Evolutionary conservation across 306 rosid species (phyloP), one percentile per base, ranked within the genome.

Genomic region (Echinosophora koreensis): DNA sequence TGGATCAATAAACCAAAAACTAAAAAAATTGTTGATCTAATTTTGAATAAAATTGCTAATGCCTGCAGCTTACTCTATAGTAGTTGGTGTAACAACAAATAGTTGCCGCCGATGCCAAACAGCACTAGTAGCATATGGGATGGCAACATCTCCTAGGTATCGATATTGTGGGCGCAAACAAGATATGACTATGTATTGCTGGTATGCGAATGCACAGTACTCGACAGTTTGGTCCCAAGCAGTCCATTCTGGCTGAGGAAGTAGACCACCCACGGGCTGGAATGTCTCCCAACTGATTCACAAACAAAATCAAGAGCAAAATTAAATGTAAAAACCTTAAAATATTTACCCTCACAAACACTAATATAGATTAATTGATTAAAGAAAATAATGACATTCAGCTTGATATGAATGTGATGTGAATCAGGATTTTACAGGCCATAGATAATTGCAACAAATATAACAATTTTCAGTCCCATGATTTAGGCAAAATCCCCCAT

Each of bases 181-280:
- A 70, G 99, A 92, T 78, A 96, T 92, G 82, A 96, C 96, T 52
- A 96, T 89, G 89, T 91, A 89, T 66, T 88, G 91, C 69, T 86
- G 98, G 85, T 91, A 96, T 44, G 94, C 99, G 86, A 96, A 96
- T 68, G 99, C 98, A 85, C 99, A 91, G 82, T 92, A 91, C 78
- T 96, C 99, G 9, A 96, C 96, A 17, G 96, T 89, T 84, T 96
- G 97, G 85, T 92, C 99, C 99, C 99, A 96, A 27, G 97, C 93
- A 74, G 97, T 89, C 99, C 99, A 96, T 81, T 92, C 99, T 77
- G 99, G 99, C 85, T 92, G 99, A 66, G 98, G 99, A 86, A 96
- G 97, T 82, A 96, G 89, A 71, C 87, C 92, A 16, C 99, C 99
- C 67, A 96, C 91, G 8, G 99, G 98, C 84, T 92, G 97, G 77